Percentiles rank a stretch among this genome's conserved stretches.
Conservation (phyloP, 225 moss, liverwort and hornwort genomes). For the Lunularia cruciata region DNA sequence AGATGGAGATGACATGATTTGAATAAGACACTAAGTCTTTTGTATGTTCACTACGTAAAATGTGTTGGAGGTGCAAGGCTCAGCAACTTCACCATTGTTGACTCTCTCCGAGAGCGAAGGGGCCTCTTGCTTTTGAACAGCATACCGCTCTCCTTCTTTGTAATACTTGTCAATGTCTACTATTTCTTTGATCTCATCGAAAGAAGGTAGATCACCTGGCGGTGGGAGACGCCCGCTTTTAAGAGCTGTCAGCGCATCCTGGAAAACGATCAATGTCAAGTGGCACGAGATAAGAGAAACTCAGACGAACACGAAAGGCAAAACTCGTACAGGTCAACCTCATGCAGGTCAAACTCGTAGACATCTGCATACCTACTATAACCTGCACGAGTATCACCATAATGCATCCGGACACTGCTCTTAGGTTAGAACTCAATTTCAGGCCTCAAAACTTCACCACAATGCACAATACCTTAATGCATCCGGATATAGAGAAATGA, state of each 20-base stretch:
- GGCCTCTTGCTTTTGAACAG: no score
- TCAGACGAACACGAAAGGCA: no score
- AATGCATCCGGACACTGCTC: not conserved
- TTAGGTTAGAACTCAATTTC: not conserved
- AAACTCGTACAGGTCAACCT: not conserved
- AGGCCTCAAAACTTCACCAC: no score
- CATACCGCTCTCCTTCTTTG: slow-evolving; percentile 74
- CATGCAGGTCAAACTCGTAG: not conserved
- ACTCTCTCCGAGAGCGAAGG: no score
- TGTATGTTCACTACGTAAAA: not conserved
- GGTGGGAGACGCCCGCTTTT: slow-evolving; percentile 87
- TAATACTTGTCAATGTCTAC: slow-evolving; percentile 75
- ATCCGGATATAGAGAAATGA: no score
- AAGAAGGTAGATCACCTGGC: slow-evolving; percentile 64
- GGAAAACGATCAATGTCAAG: slow-evolving; percentile 17
- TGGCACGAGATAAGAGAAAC: no score
- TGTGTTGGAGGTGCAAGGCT: not conserved
- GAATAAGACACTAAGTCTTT: not conserved
- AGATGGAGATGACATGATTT: not conserved
- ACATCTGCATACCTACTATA: not conserved
- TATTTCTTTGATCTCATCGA: slow-evolving; percentile 71
- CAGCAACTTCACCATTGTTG: not conserved
- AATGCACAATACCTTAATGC: no score
- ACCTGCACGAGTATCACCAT: not conserved
- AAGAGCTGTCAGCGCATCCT: slow-evolving; percentile 79